These are phyloP conservation scores for Coemansia sp. DNA, from an alignment of 192 early-diverging fungal species.

Conservation along the genomic window DNA sequence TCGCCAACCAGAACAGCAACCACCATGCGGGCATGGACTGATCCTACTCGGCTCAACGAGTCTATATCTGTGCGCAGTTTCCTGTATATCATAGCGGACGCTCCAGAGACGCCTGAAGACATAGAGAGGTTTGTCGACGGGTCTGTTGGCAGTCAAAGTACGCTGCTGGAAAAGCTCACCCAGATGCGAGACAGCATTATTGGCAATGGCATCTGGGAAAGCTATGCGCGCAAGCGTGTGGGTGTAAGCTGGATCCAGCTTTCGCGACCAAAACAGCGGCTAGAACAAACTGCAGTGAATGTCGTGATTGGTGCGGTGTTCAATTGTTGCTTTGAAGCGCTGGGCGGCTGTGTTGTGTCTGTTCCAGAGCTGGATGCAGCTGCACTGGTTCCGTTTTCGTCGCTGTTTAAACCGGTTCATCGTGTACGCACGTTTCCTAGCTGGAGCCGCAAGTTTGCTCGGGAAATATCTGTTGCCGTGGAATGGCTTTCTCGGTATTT, in stretches of 20 bases:
- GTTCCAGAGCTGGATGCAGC: constrained; percentile 9
- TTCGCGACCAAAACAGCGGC: neutral
- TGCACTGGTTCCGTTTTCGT: constrained; percentile 17
- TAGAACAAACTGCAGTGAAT: constrained; percentile 20
- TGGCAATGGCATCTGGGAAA: constrained; percentile 51
- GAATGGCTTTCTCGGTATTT: constrained; percentile 4
- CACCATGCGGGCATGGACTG: constrained; percentile 26
- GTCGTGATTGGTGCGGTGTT: constrained; percentile 29
- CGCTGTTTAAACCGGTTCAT: constrained; percentile 11
- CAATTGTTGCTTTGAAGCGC: constrained; percentile 37
- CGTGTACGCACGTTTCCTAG: constrained; percentile 35
- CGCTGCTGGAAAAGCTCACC: constrained; percentile 32
- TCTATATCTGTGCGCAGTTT: constrained; percentile 45
- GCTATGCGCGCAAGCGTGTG: constrained; percentile 47
- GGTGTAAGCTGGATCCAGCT: constrained; percentile 39
- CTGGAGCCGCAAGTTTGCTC: constrained; percentile 52
- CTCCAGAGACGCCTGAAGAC: constrained; percentile 20
- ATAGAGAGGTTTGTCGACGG: constrained; percentile 30
- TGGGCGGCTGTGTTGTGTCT: constrained; percentile 36
- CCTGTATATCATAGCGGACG: constrained; percentile 24
- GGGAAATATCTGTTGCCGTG: constrained; percentile 42
- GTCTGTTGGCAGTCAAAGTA: neutral
- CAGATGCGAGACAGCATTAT: constrained; percentile 36
- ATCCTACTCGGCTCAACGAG: constrained; percentile 45
- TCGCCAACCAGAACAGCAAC: constrained; percentile 25